Base-by-base conservation (phyloP, 2,329 filamentous ascomycete species). In the Erysiphe pulchra region DNA sequence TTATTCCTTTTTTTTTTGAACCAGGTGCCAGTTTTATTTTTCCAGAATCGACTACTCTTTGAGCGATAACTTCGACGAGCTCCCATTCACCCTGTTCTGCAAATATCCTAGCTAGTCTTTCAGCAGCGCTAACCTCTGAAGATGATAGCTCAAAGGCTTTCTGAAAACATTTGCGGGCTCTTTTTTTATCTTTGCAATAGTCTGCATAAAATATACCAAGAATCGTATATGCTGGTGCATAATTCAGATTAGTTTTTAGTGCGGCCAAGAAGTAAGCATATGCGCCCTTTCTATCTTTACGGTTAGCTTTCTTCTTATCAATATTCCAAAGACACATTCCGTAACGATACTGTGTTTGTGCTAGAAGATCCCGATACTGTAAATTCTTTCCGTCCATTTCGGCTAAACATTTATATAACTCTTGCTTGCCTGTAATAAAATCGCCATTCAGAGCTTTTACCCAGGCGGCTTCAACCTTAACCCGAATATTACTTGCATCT, bases 71-170 rank as follows among this genome's bases (percentile, higher is more conserved):
- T 62, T 95, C 90, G 8, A 98, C 92, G 44, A 92, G 75, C 52
- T 95, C 90, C 90, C 90, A 98, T 55, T 98, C 90, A 34, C 81
- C 76, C 52, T 85, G 77, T 46, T 92, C 77, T 0, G 92, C 87
- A 59, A 94, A 98, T 0, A 76, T 77, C 48, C 73, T 73, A 1
- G 90, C 86, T 14, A 98, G 70, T 28, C 84, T 73, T 60, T 95
- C 83, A 0, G 90, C 90, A 33, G 90, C 84, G 52, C 79, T 69
- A 1, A 93, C 73, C 57, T 98, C 90, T 0, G 81, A 77, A 0
- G 84, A 65, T 0, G 90, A 98, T 2, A 98, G 65, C 59, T 98
- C 90, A 44, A 98, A 81, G 0, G 90, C 90, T 59, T 95, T 94
- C 55, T 94, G 83, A 55, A 95, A 95, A 58, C 87, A 95, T 50